Evolutionary conservation across 179 eudicot genomes (phyloP).

Genomic region (Spergularia azorica): DNA sequence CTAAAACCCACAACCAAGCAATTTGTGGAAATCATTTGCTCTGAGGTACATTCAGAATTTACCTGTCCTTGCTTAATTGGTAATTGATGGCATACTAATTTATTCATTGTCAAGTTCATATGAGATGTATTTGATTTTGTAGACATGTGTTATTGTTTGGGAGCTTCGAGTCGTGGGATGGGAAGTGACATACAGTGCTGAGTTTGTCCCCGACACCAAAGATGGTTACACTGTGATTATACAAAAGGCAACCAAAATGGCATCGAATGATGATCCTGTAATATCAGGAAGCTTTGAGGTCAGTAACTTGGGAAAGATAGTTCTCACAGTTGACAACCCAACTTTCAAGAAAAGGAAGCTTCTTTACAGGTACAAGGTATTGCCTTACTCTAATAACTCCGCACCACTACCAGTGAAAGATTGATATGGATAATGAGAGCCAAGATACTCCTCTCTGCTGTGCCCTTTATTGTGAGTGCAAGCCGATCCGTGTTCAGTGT

Average conservation of each 20-base stretch:
- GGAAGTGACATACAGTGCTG: constrained; percentile 45
- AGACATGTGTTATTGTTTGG: constrained; percentile 35
- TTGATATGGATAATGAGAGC: neutral
- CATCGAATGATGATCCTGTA: constrained; percentile 23
- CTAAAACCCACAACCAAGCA: constrained; percentile 54
- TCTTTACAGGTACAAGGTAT: constrained; percentile 33
- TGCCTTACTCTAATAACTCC: constrained; percentile 35
- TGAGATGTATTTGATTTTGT: neutral
- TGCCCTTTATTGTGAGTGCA: constrained; percentile 3
- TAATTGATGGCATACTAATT: neutral
- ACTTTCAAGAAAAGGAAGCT: constrained; percentile 38
- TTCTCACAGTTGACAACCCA: constrained; percentile 37
- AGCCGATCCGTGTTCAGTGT: constrained; percentile 14
- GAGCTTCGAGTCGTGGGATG: constrained; percentile 39
- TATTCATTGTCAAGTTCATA: neutral
- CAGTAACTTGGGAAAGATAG: constrained; percentile 39
- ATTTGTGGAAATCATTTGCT: constrained; percentile 56
- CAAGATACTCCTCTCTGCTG: constrained; percentile 1
- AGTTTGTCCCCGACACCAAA: constrained; percentile 35
- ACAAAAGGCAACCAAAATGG: constrained; percentile 37
- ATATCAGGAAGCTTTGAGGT: constrained; percentile 40
- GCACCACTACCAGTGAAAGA: neutral
- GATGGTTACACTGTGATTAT: constrained; percentile 38
- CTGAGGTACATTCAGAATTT: constrained; percentile 48
- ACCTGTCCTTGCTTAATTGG: neutral